Evolutionary conservation across 495 filamentous ascomycete species (phyloP).

Genomic region (Podospora pseudoanserina): DNA sequence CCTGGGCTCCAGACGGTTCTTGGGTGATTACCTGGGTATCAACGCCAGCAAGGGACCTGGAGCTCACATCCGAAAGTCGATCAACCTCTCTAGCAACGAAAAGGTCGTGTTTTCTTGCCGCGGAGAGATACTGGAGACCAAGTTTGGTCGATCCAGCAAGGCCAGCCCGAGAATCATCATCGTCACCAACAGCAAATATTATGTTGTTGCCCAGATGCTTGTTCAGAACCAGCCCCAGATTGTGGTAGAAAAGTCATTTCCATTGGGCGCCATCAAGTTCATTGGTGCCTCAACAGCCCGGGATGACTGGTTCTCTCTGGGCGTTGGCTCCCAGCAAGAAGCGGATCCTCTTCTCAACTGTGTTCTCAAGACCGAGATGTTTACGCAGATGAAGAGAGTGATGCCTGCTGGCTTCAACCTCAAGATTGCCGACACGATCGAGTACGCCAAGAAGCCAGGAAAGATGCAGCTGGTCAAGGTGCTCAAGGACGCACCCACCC

Average conservation of each 20-base stretch:
- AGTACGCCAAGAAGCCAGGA: slow-evolving; percentile 97
- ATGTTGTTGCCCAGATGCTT: slow-evolving; percentile 78
- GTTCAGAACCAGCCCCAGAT: slow-evolving; percentile 80
- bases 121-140: slow-evolving; percentile 81
- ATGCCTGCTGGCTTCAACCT: slow-evolving; percentile 77
- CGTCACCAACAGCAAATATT: slow-evolving; percentile 80
- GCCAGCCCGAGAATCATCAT: slow-evolving; percentile 79
- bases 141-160: slow-evolving; percentile 94
- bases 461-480: slow-evolving; percentile 86
- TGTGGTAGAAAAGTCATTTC: slow-evolving; percentile 72
- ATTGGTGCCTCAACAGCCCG: slow-evolving; percentile 72
- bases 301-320: slow-evolving; percentile 96
- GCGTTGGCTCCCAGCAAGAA: slow-evolving; percentile 82
- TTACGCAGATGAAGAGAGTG: slow-evolving; percentile 75
- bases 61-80: slow-evolving; percentile 69
- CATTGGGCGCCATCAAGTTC: slow-evolving; percentile 81
- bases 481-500: slow-evolving; percentile 71
- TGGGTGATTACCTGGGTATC: slow-evolving; percentile 93
- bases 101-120: slow-evolving; percentile 82
- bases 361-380: slow-evolving; percentile 94
- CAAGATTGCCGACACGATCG: slow-evolving; percentile 77
- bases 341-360: slow-evolving; percentile 89
- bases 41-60: slow-evolving; percentile 77
- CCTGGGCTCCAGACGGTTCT: slow-evolving; percentile 83
- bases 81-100: slow-evolving; percentile 63